Evolutionary conservation across 176 grass and related monocot genomes (phyloP).

Genomic region (Echinochloa phyllopogon): DNA sequence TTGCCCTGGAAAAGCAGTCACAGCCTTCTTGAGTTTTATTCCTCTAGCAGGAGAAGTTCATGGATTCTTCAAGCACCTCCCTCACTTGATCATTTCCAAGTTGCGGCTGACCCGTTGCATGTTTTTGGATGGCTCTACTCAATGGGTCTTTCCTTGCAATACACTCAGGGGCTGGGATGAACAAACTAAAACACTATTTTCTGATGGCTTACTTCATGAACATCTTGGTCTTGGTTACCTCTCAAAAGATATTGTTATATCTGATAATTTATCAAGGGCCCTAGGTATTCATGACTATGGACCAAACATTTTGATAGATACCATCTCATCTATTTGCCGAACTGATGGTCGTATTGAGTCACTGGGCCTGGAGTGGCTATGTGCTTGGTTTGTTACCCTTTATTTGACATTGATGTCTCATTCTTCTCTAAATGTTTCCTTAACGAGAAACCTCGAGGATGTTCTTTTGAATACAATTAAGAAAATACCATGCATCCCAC

Average conservation of each 20-base stretch:
- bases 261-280: constrained; percentile 81
- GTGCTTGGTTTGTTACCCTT: constrained; percentile 83
- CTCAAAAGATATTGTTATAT: constrained; percentile 73
- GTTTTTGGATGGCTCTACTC: constrained; percentile 79
- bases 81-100: constrained; percentile 89
- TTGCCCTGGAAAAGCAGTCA: constrained; percentile 80
- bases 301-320: constrained; percentile 73
- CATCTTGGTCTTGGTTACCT: constrained; percentile 90
- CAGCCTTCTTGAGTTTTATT: constrained; percentile 92
- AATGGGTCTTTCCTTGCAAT: constrained; percentile 80
- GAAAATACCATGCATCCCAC: constrained; percentile 83
- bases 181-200: constrained; percentile 65
- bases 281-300: constrained; percentile 84
- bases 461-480: constrained; percentile 67
- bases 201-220: constrained; percentile 77
- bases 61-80: constrained; percentile 88
- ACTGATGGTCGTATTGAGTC: constrained; percentile 62
- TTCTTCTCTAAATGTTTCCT: constrained; percentile 54
- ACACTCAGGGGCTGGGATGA: constrained; percentile 80
- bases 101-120: constrained; percentile 77
- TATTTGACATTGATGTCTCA: constrained; percentile 54
- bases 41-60: constrained; percentile 93
- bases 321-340: constrained; percentile 74
- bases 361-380: constrained; percentile 85
- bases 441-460: constrained; percentile 54